phyloP scores from a whole-genome alignment of 2,329 filamentous ascomycete species.

The Alternaria triticimaculans region DNA sequence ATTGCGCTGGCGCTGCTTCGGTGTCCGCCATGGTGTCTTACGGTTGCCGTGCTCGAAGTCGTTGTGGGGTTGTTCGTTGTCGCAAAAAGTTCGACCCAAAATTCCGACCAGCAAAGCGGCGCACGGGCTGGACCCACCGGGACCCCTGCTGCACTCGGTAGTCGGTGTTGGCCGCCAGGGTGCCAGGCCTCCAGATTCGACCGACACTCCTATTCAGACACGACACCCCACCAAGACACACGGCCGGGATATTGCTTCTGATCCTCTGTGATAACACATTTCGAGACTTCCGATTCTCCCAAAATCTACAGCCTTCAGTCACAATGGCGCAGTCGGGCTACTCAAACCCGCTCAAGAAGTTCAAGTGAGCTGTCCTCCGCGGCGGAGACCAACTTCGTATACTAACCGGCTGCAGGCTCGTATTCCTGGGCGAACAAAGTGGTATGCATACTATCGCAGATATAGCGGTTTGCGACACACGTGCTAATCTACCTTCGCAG shows the following conservation, averaged over 20 bases:
- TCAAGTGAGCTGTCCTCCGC: constrained; percentile 71
- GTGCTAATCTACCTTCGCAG: constrained; percentile 57
- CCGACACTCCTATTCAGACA: constrained; percentile 33
- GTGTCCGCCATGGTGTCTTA: constrained; percentile 27
- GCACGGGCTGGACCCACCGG: constrained; percentile 14
- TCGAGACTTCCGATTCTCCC: constrained; percentile 1
- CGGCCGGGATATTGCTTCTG: constrained; percentile 2
- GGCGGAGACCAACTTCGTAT: constrained; percentile 16
- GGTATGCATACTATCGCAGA: constrained; percentile 66
- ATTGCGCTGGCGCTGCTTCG: constrained; percentile 73
- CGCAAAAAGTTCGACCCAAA: constrained; percentile 23
- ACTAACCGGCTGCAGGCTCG: constrained; percentile 68
- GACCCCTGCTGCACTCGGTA: constrained; percentile 18
- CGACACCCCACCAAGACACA: constrained; percentile 18
- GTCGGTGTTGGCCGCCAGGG: constrained; percentile 16
- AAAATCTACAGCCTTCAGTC: constrained; percentile 17
- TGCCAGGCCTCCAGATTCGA: constrained; percentile 25
- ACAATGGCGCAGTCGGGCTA: constrained; percentile 85
- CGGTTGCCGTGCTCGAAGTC: constrained; percentile 3
- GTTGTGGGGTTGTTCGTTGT: constrained; percentile 17
- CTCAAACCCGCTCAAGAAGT: constrained; percentile 99
- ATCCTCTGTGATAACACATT: not conserved
- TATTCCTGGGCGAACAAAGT: constrained; percentile 98
- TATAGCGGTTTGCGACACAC: not conserved
- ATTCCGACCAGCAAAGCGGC: constrained; percentile 14